phyloP scores from a whole-genome alignment of 108 stramenopile species.

The Poteriospumella lacustris region DNA sequence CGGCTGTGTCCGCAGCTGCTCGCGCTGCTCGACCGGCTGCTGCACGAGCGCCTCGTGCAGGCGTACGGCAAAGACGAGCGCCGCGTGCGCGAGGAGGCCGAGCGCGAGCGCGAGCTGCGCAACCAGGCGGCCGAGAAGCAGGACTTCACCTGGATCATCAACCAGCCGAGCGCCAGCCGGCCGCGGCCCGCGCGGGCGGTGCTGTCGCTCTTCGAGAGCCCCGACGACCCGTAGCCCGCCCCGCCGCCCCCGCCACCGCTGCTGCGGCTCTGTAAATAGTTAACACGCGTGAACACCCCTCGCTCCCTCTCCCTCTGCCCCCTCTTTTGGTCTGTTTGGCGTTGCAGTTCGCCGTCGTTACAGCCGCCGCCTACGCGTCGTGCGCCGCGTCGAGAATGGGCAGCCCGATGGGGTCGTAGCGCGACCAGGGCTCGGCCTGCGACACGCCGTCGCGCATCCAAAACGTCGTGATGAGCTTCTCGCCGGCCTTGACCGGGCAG shows the following conservation, averaged over 20 bases:
- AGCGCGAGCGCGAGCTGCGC: not conserved
- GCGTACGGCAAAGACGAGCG: not conserved
- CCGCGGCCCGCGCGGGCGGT: too few species aligned
- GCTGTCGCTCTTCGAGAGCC: too few species aligned
- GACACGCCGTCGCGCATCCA: slow-evolving; percentile 88
- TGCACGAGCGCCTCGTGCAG: not conserved
- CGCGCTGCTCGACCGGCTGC: not conserved
- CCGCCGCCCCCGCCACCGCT: too few species aligned
- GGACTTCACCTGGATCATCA: slow-evolving; percentile 1
- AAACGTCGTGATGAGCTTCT: slow-evolving; percentile 90
- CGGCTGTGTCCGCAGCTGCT: not conserved
- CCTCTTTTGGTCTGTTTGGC: too few species aligned
- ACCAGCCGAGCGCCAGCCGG: too few species aligned
- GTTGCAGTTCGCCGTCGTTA: too few species aligned
- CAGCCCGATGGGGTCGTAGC: not conserved
- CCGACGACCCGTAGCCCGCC: too few species aligned
- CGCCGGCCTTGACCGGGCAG: slow-evolving; percentile 81
- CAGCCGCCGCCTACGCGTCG: too few species aligned
- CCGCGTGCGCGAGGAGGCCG: not conserved
- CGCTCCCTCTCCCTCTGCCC: too few species aligned
- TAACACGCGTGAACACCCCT: too few species aligned
- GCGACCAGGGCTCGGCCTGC: slow-evolving; percentile 67
- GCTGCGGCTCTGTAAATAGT: too few species aligned
- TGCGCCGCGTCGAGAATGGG: too few species aligned
- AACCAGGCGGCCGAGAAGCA: not conserved